Percentiles rank a stretch among this genome's conserved stretches.
Evolutionary conservation across 768 basidiomycete genomes (phyloP).

Genomic region (Myochromella boudieri): DNA sequence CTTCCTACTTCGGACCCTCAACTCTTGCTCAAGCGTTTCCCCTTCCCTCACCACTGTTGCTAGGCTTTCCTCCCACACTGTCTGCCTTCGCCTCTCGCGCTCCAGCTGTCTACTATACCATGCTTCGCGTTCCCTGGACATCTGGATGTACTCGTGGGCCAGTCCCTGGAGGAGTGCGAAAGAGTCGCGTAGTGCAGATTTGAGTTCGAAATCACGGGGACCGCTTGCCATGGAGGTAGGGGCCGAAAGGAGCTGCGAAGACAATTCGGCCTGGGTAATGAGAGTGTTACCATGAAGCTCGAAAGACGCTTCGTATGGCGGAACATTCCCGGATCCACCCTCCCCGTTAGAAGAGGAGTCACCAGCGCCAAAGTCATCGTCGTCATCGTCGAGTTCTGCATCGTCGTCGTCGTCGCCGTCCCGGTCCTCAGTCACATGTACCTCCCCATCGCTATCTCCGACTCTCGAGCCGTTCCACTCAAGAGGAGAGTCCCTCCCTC

Average conservation of each 20-base stretch:
- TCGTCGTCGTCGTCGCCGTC: conserved; percentile 22
- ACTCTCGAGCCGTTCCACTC: conserved; percentile 1
- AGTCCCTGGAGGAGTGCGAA: conserved; percentile 55
- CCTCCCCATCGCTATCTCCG: conserved; percentile 18
- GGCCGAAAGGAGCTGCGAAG: conserved; percentile 58
- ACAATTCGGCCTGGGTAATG: conserved; percentile 78
- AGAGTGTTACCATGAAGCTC: conserved; percentile 70
- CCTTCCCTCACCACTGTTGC: conserved; percentile 85
- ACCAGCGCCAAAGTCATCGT: conserved; percentile 19
- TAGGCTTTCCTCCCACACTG: conserved; percentile 89
- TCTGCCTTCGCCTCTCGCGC: conserved; percentile 61
- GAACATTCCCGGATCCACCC: conserved; percentile 30
- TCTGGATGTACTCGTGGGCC: conserved; percentile 65
- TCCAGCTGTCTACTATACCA: conserved; percentile 72
- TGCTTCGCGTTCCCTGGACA: conserved; percentile 76
- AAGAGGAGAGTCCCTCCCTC: neutral
- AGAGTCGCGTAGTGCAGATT: conserved; percentile 55
- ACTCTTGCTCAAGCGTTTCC: conserved; percentile 77
- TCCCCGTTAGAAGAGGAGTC: conserved; percentile 38
- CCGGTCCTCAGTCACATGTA: conserved; percentile 20
- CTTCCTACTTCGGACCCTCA: conserved; percentile 58
- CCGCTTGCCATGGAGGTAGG: conserved; percentile 18
- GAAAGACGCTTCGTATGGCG: conserved; percentile 60
- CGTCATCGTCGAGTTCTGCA: conserved; percentile 17
- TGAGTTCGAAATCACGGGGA: conserved; percentile 14